Percentiles rank a stretch among this genome's conserved stretches.
Conservation (phyloP, 2,329 filamentous ascomycete species). For the Diaporthe sp. region DNA sequence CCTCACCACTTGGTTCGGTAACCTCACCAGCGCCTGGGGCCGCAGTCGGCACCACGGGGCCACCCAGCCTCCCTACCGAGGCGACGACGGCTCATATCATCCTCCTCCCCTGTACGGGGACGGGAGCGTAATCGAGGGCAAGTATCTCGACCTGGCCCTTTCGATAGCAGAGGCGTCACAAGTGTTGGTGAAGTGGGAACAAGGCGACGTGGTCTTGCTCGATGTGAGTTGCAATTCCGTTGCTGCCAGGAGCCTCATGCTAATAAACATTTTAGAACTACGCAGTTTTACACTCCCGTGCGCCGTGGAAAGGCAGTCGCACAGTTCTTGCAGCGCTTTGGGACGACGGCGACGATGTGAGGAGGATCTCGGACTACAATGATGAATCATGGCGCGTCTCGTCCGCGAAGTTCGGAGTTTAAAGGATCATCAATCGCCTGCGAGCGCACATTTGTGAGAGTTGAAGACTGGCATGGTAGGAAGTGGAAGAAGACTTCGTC, state of each 20-base stretch:
- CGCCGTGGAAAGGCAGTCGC: slow-evolving; percentile 50
- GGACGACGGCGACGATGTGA: slow-evolving; percentile 44
- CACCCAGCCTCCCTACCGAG: slow-evolving; percentile 49
- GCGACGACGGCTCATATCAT: slow-evolving; percentile 53
- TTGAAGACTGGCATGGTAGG: neutral
- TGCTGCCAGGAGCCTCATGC: neutral
- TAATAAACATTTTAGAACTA: slow-evolving; percentile 47
- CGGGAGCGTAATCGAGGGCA: slow-evolving; percentile 48
- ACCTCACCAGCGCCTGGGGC: slow-evolving; percentile 54
- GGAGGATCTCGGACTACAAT: slow-evolving; percentile 47
- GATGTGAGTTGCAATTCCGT: slow-evolving; percentile 46
- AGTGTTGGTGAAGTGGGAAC: slow-evolving; percentile 49
- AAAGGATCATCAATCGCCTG: neutral
- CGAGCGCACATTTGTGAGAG: neutral
- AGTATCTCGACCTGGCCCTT: slow-evolving; percentile 50
- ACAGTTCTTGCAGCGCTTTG: slow-evolving; percentile 52
- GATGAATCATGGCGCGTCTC: slow-evolving; percentile 2
- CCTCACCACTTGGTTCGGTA: slow-evolving; percentile 51
- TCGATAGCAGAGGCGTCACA: slow-evolving; percentile 47
- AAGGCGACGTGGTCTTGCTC: slow-evolving; percentile 50
- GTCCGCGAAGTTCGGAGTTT: neutral
- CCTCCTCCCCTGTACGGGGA: slow-evolving; percentile 51
- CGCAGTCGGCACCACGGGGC: slow-evolving; percentile 51
- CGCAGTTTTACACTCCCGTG: slow-evolving; percentile 52
- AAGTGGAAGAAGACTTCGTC: neutral